Percentiles rank a stretch among this genome's conserved stretches.
Evolutionary conservation across 768 basidiomycete species (phyloP).

Genomic region (Gautieria morchelliformis): DNA sequence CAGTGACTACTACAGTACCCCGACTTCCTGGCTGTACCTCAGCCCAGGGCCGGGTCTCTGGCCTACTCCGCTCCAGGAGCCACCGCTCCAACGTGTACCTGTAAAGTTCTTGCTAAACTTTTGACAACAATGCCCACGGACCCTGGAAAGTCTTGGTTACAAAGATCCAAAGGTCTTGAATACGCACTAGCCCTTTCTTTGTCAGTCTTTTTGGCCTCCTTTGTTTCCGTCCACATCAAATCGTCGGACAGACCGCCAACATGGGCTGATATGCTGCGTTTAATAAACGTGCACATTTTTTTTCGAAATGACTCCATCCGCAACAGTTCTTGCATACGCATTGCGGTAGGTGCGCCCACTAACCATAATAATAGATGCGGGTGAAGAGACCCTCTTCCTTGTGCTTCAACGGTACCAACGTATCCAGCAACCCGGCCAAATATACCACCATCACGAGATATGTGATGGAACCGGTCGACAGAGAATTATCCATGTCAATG

Average conservation of each 20-base stretch:
- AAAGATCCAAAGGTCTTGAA: conserved; percentile 26
- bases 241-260: conserved; percentile 15
- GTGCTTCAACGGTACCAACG: conserved; percentile 30
- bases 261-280: conserved; percentile 23
- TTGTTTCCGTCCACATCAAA: no score
- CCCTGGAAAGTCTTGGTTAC: not conserved
- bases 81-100: no score
- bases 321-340: conserved; percentile 11
- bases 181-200: conserved; percentile 21
- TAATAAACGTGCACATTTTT: conserved; percentile 21
- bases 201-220: conserved; percentile 18
- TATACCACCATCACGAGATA: conserved; percentile 20
- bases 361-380: no score
- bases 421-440: conserved; percentile 25
- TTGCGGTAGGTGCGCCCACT: conserved; percentile 16
- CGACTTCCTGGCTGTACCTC: no score
- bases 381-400: no score
- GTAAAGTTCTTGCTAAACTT: conserved; percentile 13
- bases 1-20: no score
- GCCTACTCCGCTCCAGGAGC: no score
- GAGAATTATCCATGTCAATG: conserved; percentile 34
- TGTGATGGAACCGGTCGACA: conserved; percentile 11
- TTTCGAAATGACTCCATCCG: conserved; percentile 18
- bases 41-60: no score
- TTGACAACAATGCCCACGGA: not conserved